phyloP scores from a whole-genome alignment of 139 green algal species.

The Picochlorum sp. region DNA sequence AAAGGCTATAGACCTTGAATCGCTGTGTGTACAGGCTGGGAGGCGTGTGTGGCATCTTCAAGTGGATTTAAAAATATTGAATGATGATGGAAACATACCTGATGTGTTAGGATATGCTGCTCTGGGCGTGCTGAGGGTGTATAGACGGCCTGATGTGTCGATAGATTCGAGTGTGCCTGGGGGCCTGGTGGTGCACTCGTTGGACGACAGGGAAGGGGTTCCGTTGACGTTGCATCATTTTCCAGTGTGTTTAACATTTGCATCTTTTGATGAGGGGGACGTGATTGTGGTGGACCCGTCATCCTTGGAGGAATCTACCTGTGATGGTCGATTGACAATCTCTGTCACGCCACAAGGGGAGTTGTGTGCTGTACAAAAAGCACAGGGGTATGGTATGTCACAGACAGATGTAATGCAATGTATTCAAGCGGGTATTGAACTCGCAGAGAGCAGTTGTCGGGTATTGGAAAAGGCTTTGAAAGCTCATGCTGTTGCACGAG shows the following conservation, averaged over 20 bases:
- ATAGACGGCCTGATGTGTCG: constrained; percentile 57
- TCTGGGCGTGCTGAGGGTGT: constrained; percentile 68
- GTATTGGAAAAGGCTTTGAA: constrained; percentile 44
- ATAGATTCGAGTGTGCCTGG: constrained; percentile 32
- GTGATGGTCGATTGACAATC: constrained; percentile 28
- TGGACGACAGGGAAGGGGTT: constrained; percentile 59
- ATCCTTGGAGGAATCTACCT: constrained; percentile 61
- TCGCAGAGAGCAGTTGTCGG: constrained; percentile 30
- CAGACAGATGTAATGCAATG: constrained; percentile 37
- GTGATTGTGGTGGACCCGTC: constrained; percentile 62
- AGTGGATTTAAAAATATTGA: constrained; percentile 70
- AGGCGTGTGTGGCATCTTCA: constrained; percentile 68
- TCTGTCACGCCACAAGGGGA: constrained; percentile 53
- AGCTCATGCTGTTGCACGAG: constrained; percentile 41
- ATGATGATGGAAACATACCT: constrained; percentile 69
- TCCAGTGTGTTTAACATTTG: constrained; percentile 72
- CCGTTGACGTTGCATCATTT: constrained; percentile 83
- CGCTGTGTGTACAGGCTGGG: constrained; percentile 73
- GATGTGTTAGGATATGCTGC: constrained; percentile 65
- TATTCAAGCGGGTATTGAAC: constrained; percentile 23
- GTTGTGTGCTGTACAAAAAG: constrained; percentile 74
- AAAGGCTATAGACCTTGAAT: constrained; percentile 75
- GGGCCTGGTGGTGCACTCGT: constrained; percentile 46
- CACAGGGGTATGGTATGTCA: constrained; percentile 45
- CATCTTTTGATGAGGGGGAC: constrained; percentile 58